Percentiles rank a stretch among this genome's conserved stretches.
Evolutionary conservation across 441 rosid species (phyloP).

Genomic region (Capsella rubella): DNA sequence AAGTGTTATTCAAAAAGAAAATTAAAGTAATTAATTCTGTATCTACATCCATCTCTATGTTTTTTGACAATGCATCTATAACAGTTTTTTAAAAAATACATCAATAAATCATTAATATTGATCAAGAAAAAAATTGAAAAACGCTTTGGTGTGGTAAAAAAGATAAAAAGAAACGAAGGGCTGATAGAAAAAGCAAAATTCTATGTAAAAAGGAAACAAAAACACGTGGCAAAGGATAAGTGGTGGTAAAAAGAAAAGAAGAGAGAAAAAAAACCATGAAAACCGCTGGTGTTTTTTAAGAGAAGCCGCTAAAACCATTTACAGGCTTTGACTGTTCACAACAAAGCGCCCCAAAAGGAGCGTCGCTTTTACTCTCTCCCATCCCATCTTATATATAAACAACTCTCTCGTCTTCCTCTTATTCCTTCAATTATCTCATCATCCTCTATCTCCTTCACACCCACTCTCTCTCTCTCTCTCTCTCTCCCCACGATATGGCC

Average conservation of each 20-base stretch:
- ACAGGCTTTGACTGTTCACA: conserved; percentile 58
- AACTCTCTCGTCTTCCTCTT: conserved; percentile 17
- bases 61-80: not conserved
- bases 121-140: conserved; percentile 1
- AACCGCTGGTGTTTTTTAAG: conserved; percentile 46
- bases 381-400: conserved; percentile 46
- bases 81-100: not conserved
- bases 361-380: conserved; percentile 54
- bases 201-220: conserved; percentile 12
- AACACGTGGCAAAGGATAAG: conserved; percentile 39
- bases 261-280: conserved; percentile 36
- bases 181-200: conserved; percentile 9
- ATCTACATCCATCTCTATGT: not conserved
- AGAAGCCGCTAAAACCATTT: conserved; percentile 54
- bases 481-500: not conserved
- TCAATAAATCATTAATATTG: not conserved
- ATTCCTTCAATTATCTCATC: conserved; percentile 26
- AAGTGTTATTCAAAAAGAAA: not conserved
- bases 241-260: conserved; percentile 13
- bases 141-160: conserved; percentile 22
- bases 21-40: not conserved
- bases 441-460: conserved; percentile 21
- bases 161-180: conserved; percentile 15
- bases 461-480: conserved; percentile 20
- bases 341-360: conserved; percentile 62